Evolutionary conservation across 495 filamentous ascomycete genomes (phyloP), one percentile per base, ranked within the genome.

Genomic region (Penicillium taxi): DNA sequence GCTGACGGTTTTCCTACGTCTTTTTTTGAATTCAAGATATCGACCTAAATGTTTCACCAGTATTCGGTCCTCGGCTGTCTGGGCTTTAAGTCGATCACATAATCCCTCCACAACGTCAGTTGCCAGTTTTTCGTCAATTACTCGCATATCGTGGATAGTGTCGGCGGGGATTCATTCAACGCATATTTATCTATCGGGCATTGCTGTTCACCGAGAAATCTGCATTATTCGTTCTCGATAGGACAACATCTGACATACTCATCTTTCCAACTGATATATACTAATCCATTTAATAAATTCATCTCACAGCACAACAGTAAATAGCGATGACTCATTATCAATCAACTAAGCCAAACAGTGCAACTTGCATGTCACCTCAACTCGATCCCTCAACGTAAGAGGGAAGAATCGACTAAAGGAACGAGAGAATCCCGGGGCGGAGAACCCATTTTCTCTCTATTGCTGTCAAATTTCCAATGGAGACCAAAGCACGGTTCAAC

Each of bases 231-330:
- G 47, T 2, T 50, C 39, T 11, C 43, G 39, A 14, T 53, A 50
- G 0, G 40, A 47, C n/a, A 47, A 9, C 47, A 53, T 47, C 40
- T 16, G 35, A n/a, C 14, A 39, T 20, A 12, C 32, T 39, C 50
- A 53, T 50, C 26, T 53, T 53, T 50, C 47, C 23, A 53, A 25
- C 32, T 53, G 50, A 16, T 53, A 43, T 53, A 23, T 11, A 7
- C 16, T 12, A 32, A 7, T 14, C 2, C 8, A 7, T 19, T 1
- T 3, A 1, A 14, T 15, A 2, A 21, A 8, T 1, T 2, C 0
- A 13, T 3, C n/a, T n/a, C n/a, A n/a, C n/a, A n/a, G n/a, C n/a
- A n/a, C n/a, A n/a, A n/a, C n/a, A n/a, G n/a, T n/a, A n/a, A n/a
- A 17, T 17, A 2, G 3, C 15, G 11, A 23, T 6, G 8, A 35